phyloP scores from a whole-genome alignment of 73 alveolate species.

The Tetrahymena elliotti region DNA sequence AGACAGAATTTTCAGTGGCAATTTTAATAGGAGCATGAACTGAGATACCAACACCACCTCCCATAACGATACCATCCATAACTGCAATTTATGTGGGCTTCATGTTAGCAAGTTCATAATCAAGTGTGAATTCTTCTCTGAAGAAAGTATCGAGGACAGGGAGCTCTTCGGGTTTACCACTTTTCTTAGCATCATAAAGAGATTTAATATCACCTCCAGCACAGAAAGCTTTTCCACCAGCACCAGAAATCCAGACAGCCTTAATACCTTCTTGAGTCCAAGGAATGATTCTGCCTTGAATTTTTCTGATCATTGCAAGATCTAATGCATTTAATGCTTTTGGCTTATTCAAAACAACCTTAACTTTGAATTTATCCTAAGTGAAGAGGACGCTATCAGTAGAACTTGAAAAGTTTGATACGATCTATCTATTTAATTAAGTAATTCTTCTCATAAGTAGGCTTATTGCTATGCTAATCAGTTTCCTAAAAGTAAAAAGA shows the following conservation, averaged over 20 bases:
- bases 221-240: conserved; percentile 90
- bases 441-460: neutral
- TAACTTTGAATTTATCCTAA: neutral
- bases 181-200: conserved; percentile 54
- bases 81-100: conserved; percentile 69
- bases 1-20: conserved; percentile 87
- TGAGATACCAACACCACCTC: conserved; percentile 96
- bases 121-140: conserved; percentile 58
- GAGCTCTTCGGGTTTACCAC: conserved; percentile 33
- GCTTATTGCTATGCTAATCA: neutral
- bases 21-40: conserved; percentile 85
- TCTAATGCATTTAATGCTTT: neutral
- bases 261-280: conserved; percentile 42
- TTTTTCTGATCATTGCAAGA: neutral
- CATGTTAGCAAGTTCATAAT: conserved; percentile 63
- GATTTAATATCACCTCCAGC: conserved; percentile 93
- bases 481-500: neutral
- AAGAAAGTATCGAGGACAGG: conserved; percentile 44
- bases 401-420: neutral
- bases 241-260: conserved; percentile 69
- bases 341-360: neutral
- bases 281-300: conserved; percentile 1
- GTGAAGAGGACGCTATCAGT: neutral
- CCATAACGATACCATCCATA: conserved; percentile 95
- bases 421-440: neutral